Percentiles rank a stretch among this genome's conserved stretches.
These are phyloP conservation scores for Sclerotinia nivalis DNA, from an alignment of 2,329 filamentous ascomycete genomes.

Conservation along the genomic window DNA sequence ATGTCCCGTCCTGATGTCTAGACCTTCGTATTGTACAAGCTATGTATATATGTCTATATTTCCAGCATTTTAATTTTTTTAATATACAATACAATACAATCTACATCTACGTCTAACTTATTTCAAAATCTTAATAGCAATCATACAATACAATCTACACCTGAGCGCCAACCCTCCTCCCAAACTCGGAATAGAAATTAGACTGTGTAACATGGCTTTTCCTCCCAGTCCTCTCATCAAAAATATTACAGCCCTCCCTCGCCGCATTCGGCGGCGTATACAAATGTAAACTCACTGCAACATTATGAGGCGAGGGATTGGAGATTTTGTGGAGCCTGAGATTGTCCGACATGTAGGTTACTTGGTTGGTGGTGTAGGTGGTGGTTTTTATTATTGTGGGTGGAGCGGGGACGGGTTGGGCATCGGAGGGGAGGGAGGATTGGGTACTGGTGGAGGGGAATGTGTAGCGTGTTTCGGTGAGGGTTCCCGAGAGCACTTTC, in stretches of 20 bases:
- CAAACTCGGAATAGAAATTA: constrained; percentile 69
- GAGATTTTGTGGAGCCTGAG: constrained; percentile 82
- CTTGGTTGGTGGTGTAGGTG: constrained; percentile 67
- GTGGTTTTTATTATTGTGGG: constrained; percentile 67
- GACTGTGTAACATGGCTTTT: constrained; percentile 69
- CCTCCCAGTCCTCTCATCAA: constrained; percentile 74
- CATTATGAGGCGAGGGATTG: constrained; percentile 69
- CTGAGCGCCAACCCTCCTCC: constrained; percentile 34
- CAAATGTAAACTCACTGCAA: constrained; percentile 83
- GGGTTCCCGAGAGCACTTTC: constrained; percentile 74
- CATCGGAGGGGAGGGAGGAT: constrained; percentile 57
- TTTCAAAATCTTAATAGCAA: background rate
- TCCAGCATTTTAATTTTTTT: background rate
- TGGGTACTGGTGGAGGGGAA: constrained; percentile 51
- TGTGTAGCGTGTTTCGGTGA: constrained; percentile 67
- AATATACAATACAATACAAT: background rate
- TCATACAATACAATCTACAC: background rate
- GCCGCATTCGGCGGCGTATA: constrained; percentile 91
- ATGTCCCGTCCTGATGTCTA: background rate
- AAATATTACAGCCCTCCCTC: constrained; percentile 77
- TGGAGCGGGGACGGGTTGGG: constrained; percentile 49
- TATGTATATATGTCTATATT: background rate
- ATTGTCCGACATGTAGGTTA: constrained; percentile 90
- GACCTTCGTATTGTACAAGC: background rate
- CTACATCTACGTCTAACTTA: background rate